Percentiles rank a stretch among this genome's conserved stretches.
Evolutionary conservation across 1,284 basidiomycete species (phyloP).

Genomic region (Spongiforma sp.): DNA sequence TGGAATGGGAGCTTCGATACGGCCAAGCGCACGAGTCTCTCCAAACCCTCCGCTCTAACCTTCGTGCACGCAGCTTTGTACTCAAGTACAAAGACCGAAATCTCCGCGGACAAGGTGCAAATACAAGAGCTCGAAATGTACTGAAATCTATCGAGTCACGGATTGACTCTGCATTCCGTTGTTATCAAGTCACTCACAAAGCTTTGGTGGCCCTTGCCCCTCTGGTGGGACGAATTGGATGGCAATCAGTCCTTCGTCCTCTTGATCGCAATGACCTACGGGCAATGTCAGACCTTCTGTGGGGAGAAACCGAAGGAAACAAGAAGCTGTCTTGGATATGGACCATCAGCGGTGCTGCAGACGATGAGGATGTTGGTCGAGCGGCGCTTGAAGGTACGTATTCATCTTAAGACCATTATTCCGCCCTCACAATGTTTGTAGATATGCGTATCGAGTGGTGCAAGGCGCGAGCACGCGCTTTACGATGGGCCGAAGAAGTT

Average conservation of each 20-base stretch:
- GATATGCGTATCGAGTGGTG: constrained; percentile 3
- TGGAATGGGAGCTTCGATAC: constrained; percentile 2
- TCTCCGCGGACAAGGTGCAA: constrained; percentile 3
- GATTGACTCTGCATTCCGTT: background rate
- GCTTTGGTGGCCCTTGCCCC: background rate
- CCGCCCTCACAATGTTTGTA: background rate
- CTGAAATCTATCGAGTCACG: background rate
- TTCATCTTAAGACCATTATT: background rate
- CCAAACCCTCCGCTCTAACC: background rate
- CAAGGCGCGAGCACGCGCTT: background rate
- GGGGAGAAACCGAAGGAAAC: background rate
- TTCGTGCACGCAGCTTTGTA: background rate
- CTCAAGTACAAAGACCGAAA: constrained; percentile 11
- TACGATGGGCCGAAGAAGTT: background rate
- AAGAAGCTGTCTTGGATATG: constrained; percentile 7
- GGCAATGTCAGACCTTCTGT: background rate
- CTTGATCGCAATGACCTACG: background rate
- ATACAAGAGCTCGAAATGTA: background rate
- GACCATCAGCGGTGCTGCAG: background rate
- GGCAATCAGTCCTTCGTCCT: background rate
- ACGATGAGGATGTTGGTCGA: background rate
- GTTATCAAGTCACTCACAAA: background rate
- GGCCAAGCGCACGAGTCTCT: constrained; percentile 1
- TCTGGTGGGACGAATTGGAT: background rate
- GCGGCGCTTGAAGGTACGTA: background rate